Evolutionary conservation across 2,329 filamentous ascomycete genomes (phyloP).

Genomic region (Monosporascus sp.): DNA sequence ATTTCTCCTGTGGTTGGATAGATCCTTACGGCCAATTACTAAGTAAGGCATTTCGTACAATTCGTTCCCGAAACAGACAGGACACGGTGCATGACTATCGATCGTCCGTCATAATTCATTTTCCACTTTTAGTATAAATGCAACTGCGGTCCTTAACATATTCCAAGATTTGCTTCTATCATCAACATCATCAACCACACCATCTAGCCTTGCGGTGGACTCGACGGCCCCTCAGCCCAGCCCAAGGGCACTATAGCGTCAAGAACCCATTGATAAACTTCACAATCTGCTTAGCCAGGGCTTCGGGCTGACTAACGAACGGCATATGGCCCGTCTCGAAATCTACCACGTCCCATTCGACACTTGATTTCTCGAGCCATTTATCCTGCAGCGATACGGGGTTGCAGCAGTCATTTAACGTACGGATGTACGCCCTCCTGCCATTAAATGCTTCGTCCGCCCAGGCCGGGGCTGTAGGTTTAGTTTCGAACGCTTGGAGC

Average conservation of each 20-base stretch:
- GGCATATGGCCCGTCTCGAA: constrained; percentile 21
- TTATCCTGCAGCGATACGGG: constrained; percentile 13
- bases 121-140: no score
- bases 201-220: no score
- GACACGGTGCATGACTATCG: no score
- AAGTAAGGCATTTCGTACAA: no score
- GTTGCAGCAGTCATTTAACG: constrained; percentile 16
- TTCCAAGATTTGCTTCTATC: no score
- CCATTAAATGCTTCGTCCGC: constrained; percentile 12
- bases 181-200: no score
- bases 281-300: constrained; percentile 11
- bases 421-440: constrained; percentile 14
- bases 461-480: constrained; percentile 14
- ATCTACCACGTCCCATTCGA: constrained; percentile 20
- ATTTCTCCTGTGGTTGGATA: no score
- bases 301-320: constrained; percentile 18
- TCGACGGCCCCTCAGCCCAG: no score
- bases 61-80: no score
- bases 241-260: neutral
- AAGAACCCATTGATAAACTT: constrained; percentile 6
- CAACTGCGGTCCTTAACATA: no score
- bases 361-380: constrained; percentile 18
- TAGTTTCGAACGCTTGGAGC: constrained; percentile 10
- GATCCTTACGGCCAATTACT: no score
- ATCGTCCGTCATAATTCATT: no score